Percentiles rank a stretch among this genome's conserved stretches.
Evolutionary conservation across 768 basidiomycete species (phyloP).

Genomic region (Nidularia pulvinata): DNA sequence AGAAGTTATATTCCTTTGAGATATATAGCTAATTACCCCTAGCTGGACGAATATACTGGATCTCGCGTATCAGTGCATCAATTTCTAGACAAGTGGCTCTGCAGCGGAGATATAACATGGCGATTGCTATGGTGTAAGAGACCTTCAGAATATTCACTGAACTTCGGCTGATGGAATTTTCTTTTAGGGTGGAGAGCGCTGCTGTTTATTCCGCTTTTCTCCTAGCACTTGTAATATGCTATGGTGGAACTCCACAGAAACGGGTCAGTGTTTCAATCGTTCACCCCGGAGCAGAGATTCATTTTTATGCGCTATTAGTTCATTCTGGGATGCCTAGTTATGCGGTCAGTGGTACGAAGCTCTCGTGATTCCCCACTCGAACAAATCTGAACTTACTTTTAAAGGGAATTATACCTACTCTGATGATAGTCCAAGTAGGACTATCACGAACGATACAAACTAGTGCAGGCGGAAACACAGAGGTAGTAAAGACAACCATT

Average conservation of each 20-base stretch:
- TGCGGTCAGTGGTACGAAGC: no score
- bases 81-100: conserved; percentile 2
- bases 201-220: neutral
- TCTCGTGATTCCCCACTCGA: no score
- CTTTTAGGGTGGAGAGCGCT: neutral
- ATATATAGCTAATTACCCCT: neutral
- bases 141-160: neutral
- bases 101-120: conserved; percentile 5
- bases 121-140: conserved; percentile 10
- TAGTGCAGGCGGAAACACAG: no score
- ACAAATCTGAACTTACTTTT: no score
- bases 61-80: conserved; percentile 6
- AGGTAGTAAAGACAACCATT: no score
- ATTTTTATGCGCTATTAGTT: no score
- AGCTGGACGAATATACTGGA: conserved; percentile 18
- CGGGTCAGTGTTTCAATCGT: neutral
- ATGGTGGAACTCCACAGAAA: neutral
- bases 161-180: neutral
- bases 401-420: no score
- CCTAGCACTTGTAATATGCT: neutral
- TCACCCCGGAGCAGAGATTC: no score
- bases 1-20: neutral
- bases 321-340: no score
- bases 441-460: no score
- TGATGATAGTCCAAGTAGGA: no score